These are phyloP conservation scores for Solanum hybrid DNA, from an alignment of 305 asterid genomes.

Conservation along the genomic window DNA sequence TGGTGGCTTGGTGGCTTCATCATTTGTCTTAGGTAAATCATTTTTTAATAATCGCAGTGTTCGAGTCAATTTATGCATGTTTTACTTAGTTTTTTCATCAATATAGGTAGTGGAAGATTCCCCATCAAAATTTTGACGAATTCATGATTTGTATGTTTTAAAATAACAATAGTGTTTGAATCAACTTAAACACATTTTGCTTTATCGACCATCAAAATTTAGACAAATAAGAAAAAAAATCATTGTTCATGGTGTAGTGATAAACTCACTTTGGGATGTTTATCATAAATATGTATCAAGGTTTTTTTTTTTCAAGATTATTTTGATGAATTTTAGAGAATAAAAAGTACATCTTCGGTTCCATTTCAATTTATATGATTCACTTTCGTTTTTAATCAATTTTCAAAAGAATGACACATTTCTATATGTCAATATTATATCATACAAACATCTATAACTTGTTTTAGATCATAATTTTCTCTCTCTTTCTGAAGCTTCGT, in stretches of 20 bases:
- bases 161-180: background rate
- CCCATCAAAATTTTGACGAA: background rate
- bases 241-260: background rate
- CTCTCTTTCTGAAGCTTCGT: background rate
- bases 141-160: background rate
- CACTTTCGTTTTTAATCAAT: background rate
- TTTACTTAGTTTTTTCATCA: background rate
- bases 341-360: background rate
- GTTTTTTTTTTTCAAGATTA: background rate
- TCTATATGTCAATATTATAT: background rate
- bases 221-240: background rate
- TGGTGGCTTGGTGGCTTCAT: slow-evolving; percentile 82
- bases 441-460: background rate
- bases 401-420: background rate
- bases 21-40: slow-evolving; percentile 59
- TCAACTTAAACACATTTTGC: background rate
- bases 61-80: background rate
- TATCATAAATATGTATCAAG: background rate
- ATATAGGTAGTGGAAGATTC: background rate
- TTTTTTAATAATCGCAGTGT: background rate
- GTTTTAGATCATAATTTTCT: background rate
- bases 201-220: background rate
- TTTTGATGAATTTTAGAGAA: background rate
- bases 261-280: background rate
- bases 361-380: background rate